Percentiles rank a stretch among this genome's conserved stretches.
These are phyloP conservation scores for Acanthamoeba healyi DNA, from an alignment of 208 protist genomes.

Conservation along the genomic window DNA sequence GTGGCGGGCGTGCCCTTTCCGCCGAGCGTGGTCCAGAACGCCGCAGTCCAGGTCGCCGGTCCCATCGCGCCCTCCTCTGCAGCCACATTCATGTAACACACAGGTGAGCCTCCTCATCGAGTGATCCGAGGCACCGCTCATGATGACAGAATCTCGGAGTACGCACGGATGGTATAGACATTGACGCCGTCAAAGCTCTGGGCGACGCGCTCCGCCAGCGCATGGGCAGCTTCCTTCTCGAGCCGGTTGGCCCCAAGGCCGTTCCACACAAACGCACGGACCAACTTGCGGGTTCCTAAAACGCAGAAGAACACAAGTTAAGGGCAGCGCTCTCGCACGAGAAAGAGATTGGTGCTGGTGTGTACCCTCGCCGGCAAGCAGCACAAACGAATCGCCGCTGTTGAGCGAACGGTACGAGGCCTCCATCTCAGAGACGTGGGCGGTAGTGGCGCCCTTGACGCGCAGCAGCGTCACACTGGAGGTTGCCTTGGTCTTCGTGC, in stretches of 20 bases:
- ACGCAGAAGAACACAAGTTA: not conserved
- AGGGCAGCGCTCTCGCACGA: no score
- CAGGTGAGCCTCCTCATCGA: not conserved
- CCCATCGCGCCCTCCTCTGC: not conserved
- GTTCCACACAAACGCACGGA: not conserved
- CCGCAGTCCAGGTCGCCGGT: not conserved
- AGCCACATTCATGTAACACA: not conserved
- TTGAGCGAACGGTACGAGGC: slow-evolving; percentile 1
- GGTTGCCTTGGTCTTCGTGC: not conserved
- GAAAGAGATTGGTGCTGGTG: no score
- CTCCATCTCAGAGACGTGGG: not conserved
- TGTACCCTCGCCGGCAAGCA: slow-evolving; percentile 11
- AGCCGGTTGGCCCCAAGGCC: not conserved
- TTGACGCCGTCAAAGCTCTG: not conserved
- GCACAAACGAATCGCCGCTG: slow-evolving; percentile 13
- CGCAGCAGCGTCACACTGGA: not conserved
- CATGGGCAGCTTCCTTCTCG: not conserved
- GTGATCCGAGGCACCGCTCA: no score
- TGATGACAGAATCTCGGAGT: not conserved
- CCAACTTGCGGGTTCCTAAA: slow-evolving; percentile 2
- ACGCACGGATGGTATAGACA: not conserved
- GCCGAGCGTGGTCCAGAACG: slow-evolving; percentile 12
- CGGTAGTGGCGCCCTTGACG: not conserved
- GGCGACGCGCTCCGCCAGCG: not conserved
- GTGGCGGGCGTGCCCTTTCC: slow-evolving; percentile 50